Conservation (phyloP, 2,329 filamentous ascomycete genomes). For the Claviceps sp. region DNA sequence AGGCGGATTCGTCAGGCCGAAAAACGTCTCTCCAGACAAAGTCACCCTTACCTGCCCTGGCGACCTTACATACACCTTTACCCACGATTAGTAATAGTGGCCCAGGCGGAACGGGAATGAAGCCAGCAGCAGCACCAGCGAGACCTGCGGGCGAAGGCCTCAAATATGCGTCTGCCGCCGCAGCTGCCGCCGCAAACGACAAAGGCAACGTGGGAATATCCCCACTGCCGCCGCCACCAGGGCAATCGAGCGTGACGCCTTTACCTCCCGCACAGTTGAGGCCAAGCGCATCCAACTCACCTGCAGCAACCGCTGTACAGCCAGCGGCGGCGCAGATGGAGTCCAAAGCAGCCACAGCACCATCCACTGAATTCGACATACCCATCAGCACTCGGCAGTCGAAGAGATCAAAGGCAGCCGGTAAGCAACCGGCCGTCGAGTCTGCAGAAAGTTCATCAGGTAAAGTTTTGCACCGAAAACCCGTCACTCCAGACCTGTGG, state of each 20-base stretch:
- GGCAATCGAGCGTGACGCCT: slow-evolving; percentile 34
- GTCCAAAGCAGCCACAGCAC: not conserved
- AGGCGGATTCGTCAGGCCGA: slow-evolving; percentile 44
- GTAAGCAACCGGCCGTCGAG: slow-evolving; percentile 31
- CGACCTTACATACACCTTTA: slow-evolving; percentile 70
- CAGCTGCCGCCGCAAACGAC: slow-evolving; percentile 80
- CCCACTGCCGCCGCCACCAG: slow-evolving; percentile 81
- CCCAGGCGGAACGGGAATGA: slow-evolving; percentile 56
- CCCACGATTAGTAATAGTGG: slow-evolving; percentile 45
- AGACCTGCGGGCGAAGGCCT: slow-evolving; percentile 78
- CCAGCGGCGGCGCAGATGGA: slow-evolving; percentile 26
- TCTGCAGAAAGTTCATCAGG: slow-evolving; percentile 30
- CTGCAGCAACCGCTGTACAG: slow-evolving; percentile 33
- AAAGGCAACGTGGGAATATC: slow-evolving; percentile 83
- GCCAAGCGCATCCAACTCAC: slow-evolving; percentile 41
- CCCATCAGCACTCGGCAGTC: slow-evolving; percentile 17
- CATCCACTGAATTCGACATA: slow-evolving; percentile 12
- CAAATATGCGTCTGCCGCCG: slow-evolving; percentile 93
- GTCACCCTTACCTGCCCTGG: slow-evolving; percentile 82
- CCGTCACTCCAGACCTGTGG: not conserved
- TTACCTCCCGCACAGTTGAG: slow-evolving; percentile 40
- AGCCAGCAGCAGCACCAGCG: slow-evolving; percentile 76
- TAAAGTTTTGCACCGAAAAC: slow-evolving; percentile 14
- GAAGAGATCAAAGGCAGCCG: slow-evolving; percentile 29
- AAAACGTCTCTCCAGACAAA: slow-evolving; percentile 84